Percentiles rank a stretch among this genome's conserved stretches.
Evolutionary conservation across 371 early-diverging fungal genomes (phyloP).

Genomic region (Actinomucor elegans): DNA sequence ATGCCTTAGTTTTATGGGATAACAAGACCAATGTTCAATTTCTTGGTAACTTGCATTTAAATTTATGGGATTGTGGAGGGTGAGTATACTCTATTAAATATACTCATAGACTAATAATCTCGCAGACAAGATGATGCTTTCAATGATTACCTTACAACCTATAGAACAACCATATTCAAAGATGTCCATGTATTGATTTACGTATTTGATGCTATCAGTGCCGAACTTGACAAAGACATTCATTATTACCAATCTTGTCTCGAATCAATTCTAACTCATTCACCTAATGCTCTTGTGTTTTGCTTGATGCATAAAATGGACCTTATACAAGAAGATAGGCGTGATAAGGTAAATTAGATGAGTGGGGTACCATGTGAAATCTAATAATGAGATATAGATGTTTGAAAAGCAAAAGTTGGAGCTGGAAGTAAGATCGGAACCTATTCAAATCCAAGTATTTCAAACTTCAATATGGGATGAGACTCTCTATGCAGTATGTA

Average conservation of each 20-base stretch:
- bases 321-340: conserved; percentile 74
- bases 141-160: conserved; percentile 89
- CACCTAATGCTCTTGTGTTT: conserved; percentile 88
- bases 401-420: conserved; percentile 70
- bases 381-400: conserved; percentile 41
- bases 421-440: conserved; percentile 68
- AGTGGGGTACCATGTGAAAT: no score
- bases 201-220: conserved; percentile 93
- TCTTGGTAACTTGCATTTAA: conserved; percentile 88
- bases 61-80: conserved; percentile 95
- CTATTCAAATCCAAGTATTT: conserved; percentile 76
- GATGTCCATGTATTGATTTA: conserved; percentile 96
- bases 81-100: conserved; percentile 22
- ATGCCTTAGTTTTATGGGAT: conserved; percentile 85
- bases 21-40: conserved; percentile 94
- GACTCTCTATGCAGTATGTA: conserved; percentile 81
- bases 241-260: conserved; percentile 87
- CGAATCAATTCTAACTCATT: conserved; percentile 78
- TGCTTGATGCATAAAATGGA: conserved; percentile 97
- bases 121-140: conserved; percentile 89
- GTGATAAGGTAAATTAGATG: conserved; percentile 68
- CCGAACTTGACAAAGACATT: conserved; percentile 88
- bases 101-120: background rate
- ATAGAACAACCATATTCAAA: conserved; percentile 90
- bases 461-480: conserved; percentile 96